Percentiles rank a stretch among this genome's conserved stretches.
Conservation (phyloP, 1,284 basidiomycete genomes). For the Spongispora temasekensis region DNA sequence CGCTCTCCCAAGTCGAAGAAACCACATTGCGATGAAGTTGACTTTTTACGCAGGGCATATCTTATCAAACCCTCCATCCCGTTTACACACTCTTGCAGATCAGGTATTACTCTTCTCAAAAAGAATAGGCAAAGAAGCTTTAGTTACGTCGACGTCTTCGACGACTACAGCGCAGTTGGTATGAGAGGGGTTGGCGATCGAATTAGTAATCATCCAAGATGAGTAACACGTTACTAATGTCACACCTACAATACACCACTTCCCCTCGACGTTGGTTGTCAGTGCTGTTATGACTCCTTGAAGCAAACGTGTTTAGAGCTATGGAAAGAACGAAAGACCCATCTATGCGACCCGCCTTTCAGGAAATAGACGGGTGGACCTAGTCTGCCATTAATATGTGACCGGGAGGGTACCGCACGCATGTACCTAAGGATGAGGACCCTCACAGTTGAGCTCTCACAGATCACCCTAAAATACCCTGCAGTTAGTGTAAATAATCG, state of each 20-base stretch:
- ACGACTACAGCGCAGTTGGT: no score
- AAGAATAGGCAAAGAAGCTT: constrained; percentile 10
- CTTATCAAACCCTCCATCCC: constrained; percentile 31
- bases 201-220: no score
- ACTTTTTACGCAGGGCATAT: constrained; percentile 49
- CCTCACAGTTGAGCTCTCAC: constrained; percentile 31
- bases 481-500: not conserved
- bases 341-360: no score
- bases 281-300: no score
- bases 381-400: constrained; percentile 5
- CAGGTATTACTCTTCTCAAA: constrained; percentile 39
- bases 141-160: no score
- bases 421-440: constrained; percentile 20
- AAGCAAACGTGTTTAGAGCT: no score
- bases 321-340: no score
- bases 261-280: no score
- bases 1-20: constrained; percentile 8
- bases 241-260: no score
- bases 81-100: constrained; percentile 43
- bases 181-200: no score
- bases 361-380: no score
- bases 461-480: constrained; percentile 9
- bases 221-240: no score
- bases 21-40: constrained; percentile 20
- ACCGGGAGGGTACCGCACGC: constrained; percentile 25